phyloP scores from a whole-genome alignment of 2,329 filamentous ascomycete genomes.

The Coniochaeta prunicola region DNA sequence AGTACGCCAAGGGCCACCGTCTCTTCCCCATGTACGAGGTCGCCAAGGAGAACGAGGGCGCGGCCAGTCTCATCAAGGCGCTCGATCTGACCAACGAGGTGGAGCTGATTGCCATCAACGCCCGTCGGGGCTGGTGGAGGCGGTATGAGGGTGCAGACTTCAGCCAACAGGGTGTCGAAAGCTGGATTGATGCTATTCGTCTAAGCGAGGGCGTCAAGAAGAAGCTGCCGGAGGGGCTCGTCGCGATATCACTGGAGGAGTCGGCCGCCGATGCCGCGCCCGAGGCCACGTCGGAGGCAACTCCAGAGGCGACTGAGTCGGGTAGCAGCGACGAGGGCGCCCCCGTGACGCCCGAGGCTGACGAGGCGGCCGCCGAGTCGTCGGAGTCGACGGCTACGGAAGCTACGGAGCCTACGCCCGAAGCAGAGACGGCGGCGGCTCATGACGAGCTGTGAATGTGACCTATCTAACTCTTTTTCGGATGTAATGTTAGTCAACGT shows the following conservation, averaged over 20 bases:
- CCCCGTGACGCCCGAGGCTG: constrained; percentile 13
- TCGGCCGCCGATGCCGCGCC: constrained; percentile 35
- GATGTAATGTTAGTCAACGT: constrained; percentile 8
- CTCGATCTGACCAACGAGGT: constrained; percentile 56
- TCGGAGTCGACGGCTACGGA: constrained; percentile 12
- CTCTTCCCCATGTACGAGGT: constrained; percentile 82
- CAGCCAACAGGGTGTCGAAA: constrained; percentile 58
- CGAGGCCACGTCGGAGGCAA: constrained; percentile 27
- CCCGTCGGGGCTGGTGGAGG: constrained; percentile 80
- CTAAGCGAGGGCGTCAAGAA: constrained; percentile 80
- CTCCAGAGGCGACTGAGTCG: constrained; percentile 15
- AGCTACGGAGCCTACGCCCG: constrained; percentile 20
- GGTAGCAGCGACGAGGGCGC: constrained; percentile 8
- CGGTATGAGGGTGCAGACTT: constrained; percentile 55
- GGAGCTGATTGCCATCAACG: constrained; percentile 77
- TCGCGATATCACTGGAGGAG: constrained; percentile 30
- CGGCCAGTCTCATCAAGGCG: constrained; percentile 45
- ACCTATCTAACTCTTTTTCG: constrained; percentile 2
- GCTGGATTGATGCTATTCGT: constrained; percentile 86
- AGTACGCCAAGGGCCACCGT: constrained; percentile 60
- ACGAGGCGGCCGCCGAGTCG: constrained; percentile 7
- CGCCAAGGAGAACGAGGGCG: constrained; percentile 52
- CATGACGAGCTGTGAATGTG: constrained; percentile 43
- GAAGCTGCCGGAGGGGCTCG: constrained; percentile 59
- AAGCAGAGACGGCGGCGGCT: constrained; percentile 23